Evolutionary conservation across 352 stramenopile genomes (phyloP), one percentile per base, ranked within the genome.

Genomic region (Phytophthora nicotianae): DNA sequence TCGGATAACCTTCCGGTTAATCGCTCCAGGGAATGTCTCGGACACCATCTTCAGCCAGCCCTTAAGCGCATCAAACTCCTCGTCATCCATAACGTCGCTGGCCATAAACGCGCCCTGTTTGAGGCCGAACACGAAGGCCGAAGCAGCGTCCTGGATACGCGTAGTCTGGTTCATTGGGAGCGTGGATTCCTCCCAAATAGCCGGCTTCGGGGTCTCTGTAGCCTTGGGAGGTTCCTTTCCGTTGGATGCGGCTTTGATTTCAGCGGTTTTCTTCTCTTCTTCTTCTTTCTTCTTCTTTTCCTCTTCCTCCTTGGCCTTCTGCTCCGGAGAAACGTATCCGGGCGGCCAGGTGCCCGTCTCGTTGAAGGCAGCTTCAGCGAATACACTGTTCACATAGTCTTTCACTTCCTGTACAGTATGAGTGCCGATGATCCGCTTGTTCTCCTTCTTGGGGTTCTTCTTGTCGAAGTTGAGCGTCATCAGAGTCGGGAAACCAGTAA

Each of bases 401-500:
- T 89, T 83, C 49, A 94, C 77, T 45, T 94, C 85, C 50, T 89
- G 75, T 14, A 90, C 58, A 5, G 85, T 94, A 68, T 93, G 83
- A 50, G 83, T 90, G 48, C 85, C 85, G 10, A 94, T 80, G 43
- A 91, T 86, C 20, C 85, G 71, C 62, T 84, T 81, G 68, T 90
- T 89, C 62, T 94, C 85, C 24, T 50, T 51, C 37, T 76, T 77
- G 0, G 79, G 79, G 14, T 74, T 65, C 59, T 75, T 86, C 69
- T 87, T 82, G 75, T 94, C 79, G 60, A 94, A 94, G 61, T 90
- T 90, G 52, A 89, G 70, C 48, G 82, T 65, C 60, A 90, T 89
- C 24, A 94, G 74, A 46, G 85, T 91, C 27, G 85, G 85, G 63
- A 94, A 94, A 11, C 85, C 85, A 60, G 87, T 94, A 61, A 94